A percentile compares a stretch with the other conserved stretches of the same genome.
These are phyloP conservation scores for Fusarium phyllophilum DNA, from an alignment of 2,329 filamentous ascomycete genomes.

Conservation along the genomic window DNA sequence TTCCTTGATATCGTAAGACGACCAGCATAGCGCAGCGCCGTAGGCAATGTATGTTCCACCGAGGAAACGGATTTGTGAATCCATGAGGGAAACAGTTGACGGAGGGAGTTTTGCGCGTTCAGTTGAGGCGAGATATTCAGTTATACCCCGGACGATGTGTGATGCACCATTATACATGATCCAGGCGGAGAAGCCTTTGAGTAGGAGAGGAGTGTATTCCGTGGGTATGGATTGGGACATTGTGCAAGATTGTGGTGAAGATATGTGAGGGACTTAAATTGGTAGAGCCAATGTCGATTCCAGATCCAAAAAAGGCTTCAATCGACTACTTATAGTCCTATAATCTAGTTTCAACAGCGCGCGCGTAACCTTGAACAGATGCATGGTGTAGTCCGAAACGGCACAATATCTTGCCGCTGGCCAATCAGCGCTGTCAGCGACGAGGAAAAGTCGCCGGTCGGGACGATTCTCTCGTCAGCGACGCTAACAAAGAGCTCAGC, in stretches of 20 bases:
- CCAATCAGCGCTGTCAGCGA: background rate
- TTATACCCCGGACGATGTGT: background rate
- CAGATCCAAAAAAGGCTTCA: fast-evolving
- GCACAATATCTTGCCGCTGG: background rate
- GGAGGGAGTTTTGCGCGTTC: background rate
- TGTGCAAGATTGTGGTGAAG: too few relatives aligned
- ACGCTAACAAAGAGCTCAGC: background rate
- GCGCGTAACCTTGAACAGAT: too few relatives aligned
- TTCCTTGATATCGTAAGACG: background rate
- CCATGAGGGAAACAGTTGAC: background rate
- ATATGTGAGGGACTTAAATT: too few relatives aligned
- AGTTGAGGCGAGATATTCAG: background rate
- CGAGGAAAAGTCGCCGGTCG: background rate
- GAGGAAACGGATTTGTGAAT: background rate
- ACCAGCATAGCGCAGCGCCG: background rate
- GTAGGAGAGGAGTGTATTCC: background rate
- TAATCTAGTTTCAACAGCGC: background rate
- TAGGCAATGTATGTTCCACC: background rate
- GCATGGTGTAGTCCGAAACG: background rate
- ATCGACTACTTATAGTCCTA: background rate
- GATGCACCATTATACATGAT: background rate
- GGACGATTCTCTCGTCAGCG: background rate
- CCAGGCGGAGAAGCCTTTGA: background rate
- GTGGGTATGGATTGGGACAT: background rate
- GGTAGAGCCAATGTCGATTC: fast-evolving